Percentiles rank a stretch among this genome's conserved stretches.
These are phyloP conservation scores for Potentilla sterilis DNA, from an alignment of 306 rosid genomes.

Conservation along the genomic window DNA sequence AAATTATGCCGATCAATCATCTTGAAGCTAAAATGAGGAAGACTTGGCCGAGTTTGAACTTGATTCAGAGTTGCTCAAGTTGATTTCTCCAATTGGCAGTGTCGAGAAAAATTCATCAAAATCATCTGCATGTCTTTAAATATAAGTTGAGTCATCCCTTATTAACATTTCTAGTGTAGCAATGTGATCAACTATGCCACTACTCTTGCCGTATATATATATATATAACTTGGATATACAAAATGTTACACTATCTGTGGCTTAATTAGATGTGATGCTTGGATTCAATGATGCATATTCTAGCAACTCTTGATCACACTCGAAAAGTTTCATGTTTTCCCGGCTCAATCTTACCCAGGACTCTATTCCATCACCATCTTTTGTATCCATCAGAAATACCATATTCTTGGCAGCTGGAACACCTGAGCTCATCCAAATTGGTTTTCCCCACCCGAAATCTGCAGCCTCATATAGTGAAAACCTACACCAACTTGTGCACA, in stretches of 20 bases:
- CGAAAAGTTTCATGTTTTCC: slow-evolving; percentile 23
- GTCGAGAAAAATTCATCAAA: background rate
- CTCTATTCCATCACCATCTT: slow-evolving; percentile 24
- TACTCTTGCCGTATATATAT: background rate
- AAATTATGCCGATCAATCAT: background rate
- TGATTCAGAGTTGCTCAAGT: background rate
- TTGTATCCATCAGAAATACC: slow-evolving; percentile 18
- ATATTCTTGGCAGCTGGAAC: background rate
- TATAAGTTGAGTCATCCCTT: background rate
- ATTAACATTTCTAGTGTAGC: slow-evolving; percentile 21
- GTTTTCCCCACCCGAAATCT: slow-evolving; percentile 42
- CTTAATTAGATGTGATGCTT: slow-evolving; percentile 26
- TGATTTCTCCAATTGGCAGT: background rate
- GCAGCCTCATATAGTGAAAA: slow-evolving; percentile 10
- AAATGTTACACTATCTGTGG: background rate
- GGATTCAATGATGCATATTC: slow-evolving; percentile 28
- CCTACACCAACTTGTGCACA: slow-evolving; percentile 28
- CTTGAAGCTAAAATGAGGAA: slow-evolving; percentile 11
- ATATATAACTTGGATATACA: background rate
- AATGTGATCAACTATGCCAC: background rate
- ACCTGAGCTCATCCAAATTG: slow-evolving; percentile 26
- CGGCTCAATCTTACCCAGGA: slow-evolving; percentile 24
- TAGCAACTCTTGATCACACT: slow-evolving; percentile 15
- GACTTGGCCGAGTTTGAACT: slow-evolving; percentile 17
- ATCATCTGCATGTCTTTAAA: slow-evolving; percentile 1